A percentile compares a stretch with the other conserved stretches of the same genome.
Conservation (phyloP, 2,329 filamentous ascomycete species). For the Balansia obtecta region DNA sequence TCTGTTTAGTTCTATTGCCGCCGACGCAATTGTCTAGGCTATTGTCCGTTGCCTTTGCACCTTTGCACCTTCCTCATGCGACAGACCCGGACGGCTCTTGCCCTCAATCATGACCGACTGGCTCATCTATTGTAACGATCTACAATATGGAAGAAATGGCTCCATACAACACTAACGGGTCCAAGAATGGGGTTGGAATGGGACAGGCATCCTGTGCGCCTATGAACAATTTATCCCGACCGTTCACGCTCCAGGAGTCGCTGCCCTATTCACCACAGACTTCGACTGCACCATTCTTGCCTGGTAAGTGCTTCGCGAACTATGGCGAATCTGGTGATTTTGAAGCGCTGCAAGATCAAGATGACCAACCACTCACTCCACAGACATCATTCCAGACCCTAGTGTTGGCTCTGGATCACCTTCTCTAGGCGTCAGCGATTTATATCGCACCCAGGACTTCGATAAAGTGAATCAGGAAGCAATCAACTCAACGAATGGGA, state of each 20-base stretch:
- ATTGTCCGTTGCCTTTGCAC: conserved; percentile 3
- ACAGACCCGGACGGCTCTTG: conserved; percentile 15
- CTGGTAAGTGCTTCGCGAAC: conserved; percentile 37
- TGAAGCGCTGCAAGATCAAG: neutral
- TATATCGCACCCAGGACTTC: conserved; percentile 43
- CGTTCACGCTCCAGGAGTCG: conserved; percentile 60
- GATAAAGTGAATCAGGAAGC: conserved; percentile 63
- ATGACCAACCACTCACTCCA: neutral
- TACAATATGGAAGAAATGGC: conserved; percentile 20
- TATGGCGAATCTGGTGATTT: neutral
- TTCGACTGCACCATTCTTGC: conserved; percentile 66
- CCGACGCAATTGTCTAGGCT: conserved; percentile 2
- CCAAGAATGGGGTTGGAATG: conserved; percentile 21
- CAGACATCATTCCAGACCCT: conserved; percentile 56
- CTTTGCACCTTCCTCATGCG: conserved; percentile 14
- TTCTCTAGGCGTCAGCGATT: conserved; percentile 35
- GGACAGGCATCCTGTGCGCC: conserved; percentile 13
- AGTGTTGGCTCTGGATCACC: conserved; percentile 44
- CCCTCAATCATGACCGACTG: conserved; percentile 19
- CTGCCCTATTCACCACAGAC: conserved; percentile 74
- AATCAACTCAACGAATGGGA: conserved; percentile 40
- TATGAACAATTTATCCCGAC: conserved; percentile 21
- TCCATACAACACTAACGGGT: conserved; percentile 17
- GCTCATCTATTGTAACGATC: conserved; percentile 13
- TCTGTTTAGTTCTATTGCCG: neutral